Evolutionary conservation across 805 yeast genomes (phyloP).

Genomic region (Tetrapisispora pingtungensis): DNA sequence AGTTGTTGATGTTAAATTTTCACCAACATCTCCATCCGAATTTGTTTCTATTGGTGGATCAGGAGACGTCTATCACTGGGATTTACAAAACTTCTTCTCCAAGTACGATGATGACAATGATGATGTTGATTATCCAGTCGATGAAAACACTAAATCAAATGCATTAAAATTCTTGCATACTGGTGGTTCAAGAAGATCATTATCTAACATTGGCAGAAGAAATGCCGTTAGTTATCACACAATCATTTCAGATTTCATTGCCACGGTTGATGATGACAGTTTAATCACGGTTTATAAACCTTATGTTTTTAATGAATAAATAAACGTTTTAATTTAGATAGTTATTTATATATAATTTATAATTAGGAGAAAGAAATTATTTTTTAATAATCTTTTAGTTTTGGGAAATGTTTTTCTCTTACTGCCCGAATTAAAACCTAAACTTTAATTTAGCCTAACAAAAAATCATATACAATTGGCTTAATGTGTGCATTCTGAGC

Average conservation of each 20-base stretch:
- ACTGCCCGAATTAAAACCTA: too few relatives aligned
- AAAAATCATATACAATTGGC: too few relatives aligned
- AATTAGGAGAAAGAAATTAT: too few relatives aligned
- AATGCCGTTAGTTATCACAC: slow-evolving; percentile 27
- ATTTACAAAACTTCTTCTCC: slow-evolving; percentile 30
- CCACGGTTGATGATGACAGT: slow-evolving; percentile 26
- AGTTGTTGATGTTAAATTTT: slow-evolving; percentile 26
- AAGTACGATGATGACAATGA: slow-evolving; percentile 37
- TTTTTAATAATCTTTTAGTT: too few relatives aligned
- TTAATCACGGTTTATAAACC: slow-evolving; percentile 26
- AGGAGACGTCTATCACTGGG: slow-evolving; percentile 30
- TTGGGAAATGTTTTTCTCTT: too few relatives aligned
- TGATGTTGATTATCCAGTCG: slow-evolving; percentile 16
- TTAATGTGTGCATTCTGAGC: too few relatives aligned
- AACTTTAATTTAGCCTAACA: too few relatives aligned
- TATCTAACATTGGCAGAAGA: slow-evolving; percentile 15
- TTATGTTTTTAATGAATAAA: slow-evolving; percentile 8
- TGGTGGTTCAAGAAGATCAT: slow-evolving; percentile 21
- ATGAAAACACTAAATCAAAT: slow-evolving; percentile 21
- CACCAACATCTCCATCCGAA: slow-evolving; percentile 23
- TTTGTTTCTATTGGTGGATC: slow-evolving; percentile 26
- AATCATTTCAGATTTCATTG: slow-evolving; percentile 22
- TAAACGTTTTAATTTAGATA: too few relatives aligned
- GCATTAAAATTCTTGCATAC: slow-evolving; percentile 25
- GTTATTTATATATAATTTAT: not conserved